A percentile compares a stretch with the other conserved stretches of the same genome.
These are phyloP conservation scores for Clathrospora elynae DNA, from an alignment of 2,329 filamentous ascomycete genomes.

Conservation along the genomic window DNA sequence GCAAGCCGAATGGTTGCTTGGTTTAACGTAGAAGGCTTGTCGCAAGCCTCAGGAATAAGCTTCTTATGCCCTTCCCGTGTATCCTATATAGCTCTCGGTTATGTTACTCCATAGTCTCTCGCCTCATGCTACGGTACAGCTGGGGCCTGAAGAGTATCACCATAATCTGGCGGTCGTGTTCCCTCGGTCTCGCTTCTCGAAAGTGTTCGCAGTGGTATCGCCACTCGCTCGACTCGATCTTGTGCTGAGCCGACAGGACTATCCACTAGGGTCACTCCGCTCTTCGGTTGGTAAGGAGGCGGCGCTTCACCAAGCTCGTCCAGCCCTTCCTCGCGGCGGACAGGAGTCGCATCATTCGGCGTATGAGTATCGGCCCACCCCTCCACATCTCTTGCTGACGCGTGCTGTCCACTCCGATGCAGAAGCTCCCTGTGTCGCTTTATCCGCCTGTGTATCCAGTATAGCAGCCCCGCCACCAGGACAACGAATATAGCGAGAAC, in stretches of 20 bases:
- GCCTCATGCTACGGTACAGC: neutral
- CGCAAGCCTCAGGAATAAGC: no score
- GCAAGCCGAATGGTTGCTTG: neutral
- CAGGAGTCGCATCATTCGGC: slow-evolving; percentile 19
- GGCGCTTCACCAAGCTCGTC: slow-evolving; percentile 69
- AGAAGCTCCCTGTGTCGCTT: slow-evolving; percentile 41
- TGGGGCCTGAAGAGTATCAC: neutral
- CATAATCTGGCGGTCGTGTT: slow-evolving; percentile 49
- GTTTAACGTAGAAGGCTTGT: neutral
- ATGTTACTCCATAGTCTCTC: neutral
- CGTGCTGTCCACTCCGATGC: slow-evolving; percentile 38
- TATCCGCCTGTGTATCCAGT: slow-evolving; percentile 54
- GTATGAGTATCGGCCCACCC: slow-evolving; percentile 39
- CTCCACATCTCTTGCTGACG: slow-evolving; percentile 46
- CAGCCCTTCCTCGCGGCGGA: slow-evolving; percentile 59
- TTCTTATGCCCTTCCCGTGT: neutral
- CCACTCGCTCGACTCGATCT: no score
- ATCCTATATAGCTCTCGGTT: no score
- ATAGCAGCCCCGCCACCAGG: slow-evolving; percentile 49
- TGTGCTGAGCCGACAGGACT: no score
- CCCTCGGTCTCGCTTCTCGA: slow-evolving; percentile 44
- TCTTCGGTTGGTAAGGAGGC: slow-evolving; percentile 61
- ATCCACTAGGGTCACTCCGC: slow-evolving; percentile 20
- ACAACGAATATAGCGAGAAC: slow-evolving; percentile 61
- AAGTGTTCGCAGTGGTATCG: slow-evolving; percentile 49